phyloP scores from a whole-genome alignment of 148 eudicot genomes.

The Oxyria digyna region DNA sequence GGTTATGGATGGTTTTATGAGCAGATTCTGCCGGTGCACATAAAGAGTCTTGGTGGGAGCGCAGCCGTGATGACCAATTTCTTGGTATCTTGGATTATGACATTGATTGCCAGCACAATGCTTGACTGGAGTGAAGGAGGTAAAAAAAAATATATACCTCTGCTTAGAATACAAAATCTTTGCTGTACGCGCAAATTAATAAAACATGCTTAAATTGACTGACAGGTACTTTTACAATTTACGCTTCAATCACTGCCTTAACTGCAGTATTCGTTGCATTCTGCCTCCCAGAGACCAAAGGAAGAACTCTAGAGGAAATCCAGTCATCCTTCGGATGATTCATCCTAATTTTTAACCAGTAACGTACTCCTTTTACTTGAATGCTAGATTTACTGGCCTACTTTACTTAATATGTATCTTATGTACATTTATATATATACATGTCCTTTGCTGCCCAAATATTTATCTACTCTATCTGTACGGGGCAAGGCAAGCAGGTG shows the following conservation, averaged over 20 bases:
- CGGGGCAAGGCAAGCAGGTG: no score
- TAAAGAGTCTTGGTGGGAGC: constrained; percentile 80
- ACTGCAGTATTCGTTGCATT: constrained; percentile 22
- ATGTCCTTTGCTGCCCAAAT: no score
- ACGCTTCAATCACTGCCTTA: constrained; percentile 17
- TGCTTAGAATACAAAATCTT: no score
- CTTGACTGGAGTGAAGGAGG: constrained; percentile 78
- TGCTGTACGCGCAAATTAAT: no score
- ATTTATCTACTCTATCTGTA: no score
- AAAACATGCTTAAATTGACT: not conserved
- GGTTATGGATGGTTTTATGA: no score
- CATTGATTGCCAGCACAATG: constrained; percentile 66
- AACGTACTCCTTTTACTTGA: no score
- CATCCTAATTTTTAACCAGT: no score
- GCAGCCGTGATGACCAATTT: constrained; percentile 61
- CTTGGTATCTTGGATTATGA: constrained; percentile 43
- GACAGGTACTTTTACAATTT: constrained; percentile 38
- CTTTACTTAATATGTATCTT: no score
- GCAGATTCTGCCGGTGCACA: constrained; percentile 67
- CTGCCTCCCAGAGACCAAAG: constrained; percentile 46
- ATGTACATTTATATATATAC: no score
- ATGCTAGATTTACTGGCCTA: no score
- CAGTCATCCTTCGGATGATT: constrained; percentile 41
- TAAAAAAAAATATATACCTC: no score
- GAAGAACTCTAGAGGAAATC: constrained; percentile 43